Conservation (phyloP, 768 basidiomycete genomes). For the Leccinum ochraceum region DNA sequence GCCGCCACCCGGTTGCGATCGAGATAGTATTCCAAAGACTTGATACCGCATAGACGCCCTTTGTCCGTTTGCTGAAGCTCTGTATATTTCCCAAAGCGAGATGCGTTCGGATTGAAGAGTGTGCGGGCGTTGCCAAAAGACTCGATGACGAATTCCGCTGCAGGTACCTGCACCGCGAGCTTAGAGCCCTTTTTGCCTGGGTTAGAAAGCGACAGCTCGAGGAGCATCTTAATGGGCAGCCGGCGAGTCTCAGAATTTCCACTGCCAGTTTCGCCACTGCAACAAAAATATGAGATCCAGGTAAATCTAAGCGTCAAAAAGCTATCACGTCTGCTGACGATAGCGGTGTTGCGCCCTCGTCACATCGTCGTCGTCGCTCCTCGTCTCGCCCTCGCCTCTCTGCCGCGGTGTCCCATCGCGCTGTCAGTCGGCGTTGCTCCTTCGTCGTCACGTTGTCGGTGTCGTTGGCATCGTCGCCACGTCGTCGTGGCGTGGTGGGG, state of each 20-base stretch:
- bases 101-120: constrained; percentile 78
- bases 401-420: too few species aligned
- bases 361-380: too few species aligned
- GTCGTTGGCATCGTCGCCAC: too few species aligned
- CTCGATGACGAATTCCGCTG: constrained; percentile 94
- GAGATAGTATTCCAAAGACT: constrained; percentile 96
- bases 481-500: too few species aligned
- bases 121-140: constrained; percentile 86
- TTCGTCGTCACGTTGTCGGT: too few species aligned
- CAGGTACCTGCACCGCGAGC: constrained; percentile 81
- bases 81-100: constrained; percentile 96
- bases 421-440: too few species aligned
- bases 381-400: too few species aligned
- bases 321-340: constrained; percentile 66
- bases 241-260: constrained; percentile 93
- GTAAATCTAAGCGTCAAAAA: not conserved
- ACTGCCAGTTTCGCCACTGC: constrained; percentile 87
- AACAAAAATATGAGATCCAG: not conserved
- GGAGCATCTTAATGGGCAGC: constrained; percentile 83
- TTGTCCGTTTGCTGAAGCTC: constrained; percentile 96
- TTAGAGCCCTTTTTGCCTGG: constrained; percentile 95
- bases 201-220: constrained; percentile 86
- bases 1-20: constrained; percentile 89
- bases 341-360: constrained; percentile 27
- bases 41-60: constrained; percentile 84